A percentile compares a stretch with the other conserved stretches of the same genome.
Conservation (phyloP, 2,329 filamentous ascomycete species). For the Pseudogymnoascus sp. region DNA sequence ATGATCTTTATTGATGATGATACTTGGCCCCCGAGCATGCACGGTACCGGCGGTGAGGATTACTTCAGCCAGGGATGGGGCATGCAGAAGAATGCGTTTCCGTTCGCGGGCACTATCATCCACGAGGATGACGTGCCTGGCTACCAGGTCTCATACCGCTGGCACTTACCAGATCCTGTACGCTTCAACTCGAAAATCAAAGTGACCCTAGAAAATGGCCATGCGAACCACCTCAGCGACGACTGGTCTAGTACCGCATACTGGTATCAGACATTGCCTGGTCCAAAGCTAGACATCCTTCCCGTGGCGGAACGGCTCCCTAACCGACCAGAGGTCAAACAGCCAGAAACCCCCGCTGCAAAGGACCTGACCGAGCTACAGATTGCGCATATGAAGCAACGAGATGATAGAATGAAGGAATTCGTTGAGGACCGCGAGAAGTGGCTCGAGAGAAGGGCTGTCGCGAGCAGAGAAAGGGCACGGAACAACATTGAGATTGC, state of each 20-base stretch:
- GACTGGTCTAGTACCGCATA: slow-evolving; percentile 29
- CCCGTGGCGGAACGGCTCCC: slow-evolving; percentile 22
- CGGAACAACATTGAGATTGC: slow-evolving; percentile 14
- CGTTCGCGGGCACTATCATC: slow-evolving; percentile 29
- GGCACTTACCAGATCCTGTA: slow-evolving; percentile 29
- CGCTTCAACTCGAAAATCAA: slow-evolving; percentile 27
- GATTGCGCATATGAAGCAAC: slow-evolving; percentile 16
- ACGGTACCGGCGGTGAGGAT: slow-evolving; percentile 30
- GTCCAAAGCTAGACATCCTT: slow-evolving; percentile 25
- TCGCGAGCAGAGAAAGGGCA: slow-evolving; percentile 17
- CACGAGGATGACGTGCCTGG: slow-evolving; percentile 29
- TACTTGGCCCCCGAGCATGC: slow-evolving; percentile 29
- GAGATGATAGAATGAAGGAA: slow-evolving; percentile 17
- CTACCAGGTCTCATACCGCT: slow-evolving; percentile 29
- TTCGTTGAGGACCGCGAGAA: slow-evolving; percentile 22
- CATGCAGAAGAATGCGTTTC: slow-evolving; percentile 31
- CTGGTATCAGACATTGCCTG: slow-evolving; percentile 29
- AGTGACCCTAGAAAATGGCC: slow-evolving; percentile 25
- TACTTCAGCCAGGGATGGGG: slow-evolving; percentile 31
- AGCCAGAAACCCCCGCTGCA: slow-evolving; percentile 12
- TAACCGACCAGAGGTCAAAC: slow-evolving; percentile 12
- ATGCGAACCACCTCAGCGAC: slow-evolving; percentile 28
- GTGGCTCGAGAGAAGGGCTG: slow-evolving; percentile 22
- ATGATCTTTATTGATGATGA: slow-evolving; percentile 32
- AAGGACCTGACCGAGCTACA: neutral